Base-by-base conservation (phyloP, 306 rosid species). In the Arachis hypogaea region DNA sequence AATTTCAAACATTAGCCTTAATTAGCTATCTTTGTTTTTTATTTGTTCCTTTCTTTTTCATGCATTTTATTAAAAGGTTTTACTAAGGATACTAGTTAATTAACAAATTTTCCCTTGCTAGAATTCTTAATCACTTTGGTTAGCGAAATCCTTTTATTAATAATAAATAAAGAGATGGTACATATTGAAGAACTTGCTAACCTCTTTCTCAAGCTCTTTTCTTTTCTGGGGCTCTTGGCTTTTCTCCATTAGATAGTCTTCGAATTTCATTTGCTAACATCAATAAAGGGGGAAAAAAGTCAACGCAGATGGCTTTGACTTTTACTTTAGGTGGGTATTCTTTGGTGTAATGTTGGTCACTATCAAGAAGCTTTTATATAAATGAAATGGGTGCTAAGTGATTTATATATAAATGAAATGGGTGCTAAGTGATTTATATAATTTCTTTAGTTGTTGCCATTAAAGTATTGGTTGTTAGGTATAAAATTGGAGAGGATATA, bases 131-230 rank as follows among this genome's bases (percentile, higher is more conserved):
- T 33, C 38, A 33, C 38, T 33, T 33, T 33, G 38, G 4, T 33
- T 33, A 33, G 38, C 3, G 38, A 33, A 33, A 33, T 33, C 38
- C 38, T 66, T 58, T 4, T 18, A 5, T 7, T 14, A 63, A 40
- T 52, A 59, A 9, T 3, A 52, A 73, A 64, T 29, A 18, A 49
- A 54, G 46, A 50, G 42, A 68, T 72, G 50, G 3, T 11, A 47
- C 11, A 33, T 33, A 4, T 33, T 10, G 7, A 57, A 29, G 22
- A 71, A 7, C 8, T 30, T 28, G 33, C 61, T 70, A 42, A 90
- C 98, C 93, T 90, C 87, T 11, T 83, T 77, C 85, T 89, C 87
- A 62, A 94, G 96, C 57, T 83, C 80, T 45, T 81, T 85, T 78
- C 76, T 84, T 47, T 60, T 88, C 54, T 85, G 88, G 14, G 84